Percentiles rank a stretch among this genome's conserved stretches.
These are phyloP conservation scores for Steccherinum ochraceum DNA, from an alignment of 768 basidiomycete species.

Conservation along the genomic window DNA sequence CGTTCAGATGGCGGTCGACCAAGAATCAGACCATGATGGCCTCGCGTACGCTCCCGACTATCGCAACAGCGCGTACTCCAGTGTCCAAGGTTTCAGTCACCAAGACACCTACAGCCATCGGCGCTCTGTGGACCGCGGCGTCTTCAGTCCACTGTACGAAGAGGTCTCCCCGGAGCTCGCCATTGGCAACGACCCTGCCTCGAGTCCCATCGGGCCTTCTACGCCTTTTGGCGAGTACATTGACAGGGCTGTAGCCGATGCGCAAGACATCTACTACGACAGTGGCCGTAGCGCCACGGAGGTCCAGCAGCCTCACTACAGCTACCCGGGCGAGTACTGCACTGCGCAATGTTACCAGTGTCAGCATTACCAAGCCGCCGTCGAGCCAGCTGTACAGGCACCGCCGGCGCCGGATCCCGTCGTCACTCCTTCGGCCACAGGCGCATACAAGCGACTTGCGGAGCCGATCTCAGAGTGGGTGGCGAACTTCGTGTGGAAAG, in stretches of 20 bases:
- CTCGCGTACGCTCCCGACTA: conserved; percentile 5
- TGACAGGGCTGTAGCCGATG: conserved; percentile 59
- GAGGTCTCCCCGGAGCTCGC: conserved; percentile 52
- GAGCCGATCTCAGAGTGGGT: conserved; percentile 79
- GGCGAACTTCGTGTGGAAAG: conserved; percentile 75
- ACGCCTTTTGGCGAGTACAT: conserved; percentile 76
- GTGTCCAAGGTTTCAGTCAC: background rate
- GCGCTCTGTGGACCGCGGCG: conserved; percentile 27
- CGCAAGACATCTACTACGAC: conserved; percentile 6
- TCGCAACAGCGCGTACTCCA: background rate
- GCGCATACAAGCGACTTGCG: conserved; percentile 63
- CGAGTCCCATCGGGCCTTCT: conserved; percentile 67
- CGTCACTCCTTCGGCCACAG: conserved; percentile 43
- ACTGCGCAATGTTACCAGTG: conserved; percentile 23
- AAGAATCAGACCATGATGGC: conserved; percentile 12
- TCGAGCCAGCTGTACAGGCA: conserved; percentile 25
- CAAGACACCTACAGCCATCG: background rate
- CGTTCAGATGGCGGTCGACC: conserved; percentile 25
- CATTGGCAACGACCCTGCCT: conserved; percentile 42
- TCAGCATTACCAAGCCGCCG: conserved; percentile 14
- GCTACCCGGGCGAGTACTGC: conserved; percentile 19
- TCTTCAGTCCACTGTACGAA: conserved; percentile 60
- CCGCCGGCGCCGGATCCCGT: conserved; percentile 35
- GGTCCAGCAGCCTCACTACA: conserved; percentile 9
- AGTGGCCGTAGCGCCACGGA: conserved; percentile 4